phyloP scores from a whole-genome alignment of 805 yeast genomes.

The Nakazawaea laoshanensis region DNA sequence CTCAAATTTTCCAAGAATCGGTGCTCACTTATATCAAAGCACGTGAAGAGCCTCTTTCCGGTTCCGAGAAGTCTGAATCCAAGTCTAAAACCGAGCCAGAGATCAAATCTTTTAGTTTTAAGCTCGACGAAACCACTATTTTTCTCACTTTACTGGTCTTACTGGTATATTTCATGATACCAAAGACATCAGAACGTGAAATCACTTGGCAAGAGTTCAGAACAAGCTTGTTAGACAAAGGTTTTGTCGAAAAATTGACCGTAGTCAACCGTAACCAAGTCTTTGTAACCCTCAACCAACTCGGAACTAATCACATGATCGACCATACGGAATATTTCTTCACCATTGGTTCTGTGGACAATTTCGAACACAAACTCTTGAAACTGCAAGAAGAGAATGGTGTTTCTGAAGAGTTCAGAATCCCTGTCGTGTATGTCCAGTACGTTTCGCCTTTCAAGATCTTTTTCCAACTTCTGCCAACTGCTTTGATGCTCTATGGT shows the following conservation, averaged over 20 bases:
- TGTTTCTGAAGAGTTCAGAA: constrained; percentile 59
- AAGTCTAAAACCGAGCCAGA: not conserved
- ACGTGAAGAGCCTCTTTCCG: constrained; percentile 10
- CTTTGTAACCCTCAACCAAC: constrained; percentile 52
- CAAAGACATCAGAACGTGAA: constrained; percentile 12
- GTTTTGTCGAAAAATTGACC: constrained; percentile 63
- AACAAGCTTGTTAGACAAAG: constrained; percentile 66
- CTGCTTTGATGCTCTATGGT: constrained; percentile 74
- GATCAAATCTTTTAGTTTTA: constrained; percentile 3
- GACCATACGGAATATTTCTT: constrained; percentile 32
- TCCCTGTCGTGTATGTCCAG: constrained; percentile 72
- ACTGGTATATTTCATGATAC: constrained; percentile 5
- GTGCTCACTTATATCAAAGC: constrained; percentile 23
- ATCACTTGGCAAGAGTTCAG: constrained; percentile 67
- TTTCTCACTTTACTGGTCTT: constrained; percentile 2
- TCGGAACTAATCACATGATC: constrained; percentile 24
- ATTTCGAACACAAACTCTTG: constrained; percentile 77
- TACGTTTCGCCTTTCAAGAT: constrained; percentile 57
- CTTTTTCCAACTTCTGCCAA: constrained; percentile 69
- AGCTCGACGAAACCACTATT: constrained; percentile 5
- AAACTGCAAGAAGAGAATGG: constrained; percentile 61
- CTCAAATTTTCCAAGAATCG: constrained; percentile 12
- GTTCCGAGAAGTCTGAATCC: not conserved
- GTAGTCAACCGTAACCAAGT: constrained; percentile 71
- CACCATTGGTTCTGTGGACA: constrained; percentile 82